A percentile compares a stretch with the other conserved stretches of the same genome.
These are phyloP conservation scores for Aureobasidium melanogenum DNA, from an alignment of 2,329 filamentous ascomycete genomes.

Conservation along the genomic window DNA sequence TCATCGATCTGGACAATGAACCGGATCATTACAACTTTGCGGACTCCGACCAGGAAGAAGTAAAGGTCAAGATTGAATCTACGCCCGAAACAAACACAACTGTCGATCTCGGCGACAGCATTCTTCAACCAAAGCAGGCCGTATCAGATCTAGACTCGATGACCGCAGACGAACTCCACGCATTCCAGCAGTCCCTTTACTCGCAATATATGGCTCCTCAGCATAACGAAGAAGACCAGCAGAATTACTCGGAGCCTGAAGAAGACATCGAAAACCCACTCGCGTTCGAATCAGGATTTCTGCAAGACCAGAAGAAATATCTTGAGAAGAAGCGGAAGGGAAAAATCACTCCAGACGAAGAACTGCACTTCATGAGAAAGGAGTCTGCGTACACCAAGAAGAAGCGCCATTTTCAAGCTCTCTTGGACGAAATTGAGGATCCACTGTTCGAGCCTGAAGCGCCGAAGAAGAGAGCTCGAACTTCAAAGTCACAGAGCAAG, in stretches of 20 bases:
- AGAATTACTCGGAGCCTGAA: background rate
- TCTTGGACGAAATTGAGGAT: background rate
- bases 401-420: background rate
- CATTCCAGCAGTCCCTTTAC: background rate
- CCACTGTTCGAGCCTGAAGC: background rate
- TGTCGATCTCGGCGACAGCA: background rate
- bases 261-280: background rate
- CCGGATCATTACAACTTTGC: background rate
- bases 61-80: background rate
- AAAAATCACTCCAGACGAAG: slow-evolving; percentile 14
- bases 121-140: background rate
- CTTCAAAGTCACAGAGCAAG: too few species aligned
- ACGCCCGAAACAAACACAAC: background rate
- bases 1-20: background rate
- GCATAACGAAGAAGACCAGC: background rate
- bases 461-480: too few species aligned
- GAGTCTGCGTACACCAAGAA: background rate
- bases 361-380: slow-evolving; percentile 16
- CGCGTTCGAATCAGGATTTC: too few species aligned
- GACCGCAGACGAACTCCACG: background rate
- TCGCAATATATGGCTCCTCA: background rate
- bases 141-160: background rate
- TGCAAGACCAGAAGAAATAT: too few species aligned
- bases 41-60: background rate
- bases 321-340: slow-evolving; percentile 15